Conservation (phyloP, 2,329 filamentous ascomycete genomes). For the Sporothrix sp. region DNA sequence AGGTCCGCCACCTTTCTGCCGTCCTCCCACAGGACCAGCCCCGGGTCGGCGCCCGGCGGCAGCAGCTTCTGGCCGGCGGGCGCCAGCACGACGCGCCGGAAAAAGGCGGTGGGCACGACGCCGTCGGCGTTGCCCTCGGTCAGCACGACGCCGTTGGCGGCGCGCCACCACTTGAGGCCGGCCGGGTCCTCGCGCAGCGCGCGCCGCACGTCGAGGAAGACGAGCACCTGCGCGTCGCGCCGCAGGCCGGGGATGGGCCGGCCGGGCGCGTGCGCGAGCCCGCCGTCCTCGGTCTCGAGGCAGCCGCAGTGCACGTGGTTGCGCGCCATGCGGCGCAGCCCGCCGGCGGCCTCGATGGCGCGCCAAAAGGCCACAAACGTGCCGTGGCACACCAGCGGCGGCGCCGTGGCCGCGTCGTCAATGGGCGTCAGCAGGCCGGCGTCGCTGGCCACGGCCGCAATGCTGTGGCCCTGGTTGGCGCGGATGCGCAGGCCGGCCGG, state of each 20-base stretch:
- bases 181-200: conserved; percentile 49
- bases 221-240: conserved; percentile 61
- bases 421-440: conserved; percentile 57
- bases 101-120: conserved; percentile 55
- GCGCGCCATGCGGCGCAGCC: conserved; percentile 68
- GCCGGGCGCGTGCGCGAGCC: not conserved
- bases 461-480: conserved; percentile 89
- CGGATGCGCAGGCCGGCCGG: conserved; percentile 73
- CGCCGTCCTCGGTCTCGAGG: not conserved
- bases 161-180: conserved; percentile 64
- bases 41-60: too few species aligned
- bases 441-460: conserved; percentile 58
- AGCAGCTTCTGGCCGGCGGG: conserved; percentile 31
- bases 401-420: conserved; percentile 49
- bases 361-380: conserved; percentile 78
- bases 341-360: conserved; percentile 63
- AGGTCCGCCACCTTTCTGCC: conserved; percentile 59
- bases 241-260: conserved; percentile 63
- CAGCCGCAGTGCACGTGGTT: conserved; percentile 82
- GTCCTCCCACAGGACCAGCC: conserved; percentile 59
- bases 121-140: conserved; percentile 52
- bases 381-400: conserved; percentile 67
- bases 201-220: conserved; percentile 63
- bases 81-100: conserved; percentile 59
- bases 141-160: conserved; percentile 68